Evolutionary conservation across 768 basidiomycete genomes (phyloP).

Genomic region (Hortiboletus flavorubellus): DNA sequence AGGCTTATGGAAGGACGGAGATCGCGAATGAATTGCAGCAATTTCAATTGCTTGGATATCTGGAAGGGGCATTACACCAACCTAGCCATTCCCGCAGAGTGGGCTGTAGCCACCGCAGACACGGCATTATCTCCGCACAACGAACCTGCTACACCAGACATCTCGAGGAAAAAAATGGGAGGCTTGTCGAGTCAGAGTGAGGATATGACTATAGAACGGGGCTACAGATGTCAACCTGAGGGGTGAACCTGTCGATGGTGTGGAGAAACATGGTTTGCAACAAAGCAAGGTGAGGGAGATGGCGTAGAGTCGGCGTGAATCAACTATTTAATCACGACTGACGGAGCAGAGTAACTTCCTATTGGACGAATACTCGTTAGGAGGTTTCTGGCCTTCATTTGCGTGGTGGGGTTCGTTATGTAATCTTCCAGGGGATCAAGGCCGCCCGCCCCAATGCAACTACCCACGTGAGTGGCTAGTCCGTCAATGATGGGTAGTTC

Average conservation of each 20-base stretch:
- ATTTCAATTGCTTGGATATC: not conserved
- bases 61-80: not conserved
- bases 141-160: slow-evolving; percentile 24
- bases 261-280: too few relatives aligned
- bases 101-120: slow-evolving; percentile 19
- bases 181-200: not conserved
- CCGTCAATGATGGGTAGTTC: slow-evolving; percentile 63
- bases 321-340: too few relatives aligned
- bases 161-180: slow-evolving; percentile 14
- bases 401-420: slow-evolving; percentile 4
- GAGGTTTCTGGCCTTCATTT: not conserved
- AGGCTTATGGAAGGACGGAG: not conserved
- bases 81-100: not conserved
- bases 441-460: slow-evolving; percentile 75
- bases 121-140: slow-evolving; percentile 32
- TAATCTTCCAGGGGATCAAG: slow-evolving; percentile 80
- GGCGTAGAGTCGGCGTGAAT: too few relatives aligned
- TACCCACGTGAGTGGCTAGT: slow-evolving; percentile 74
- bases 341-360: too few relatives aligned
- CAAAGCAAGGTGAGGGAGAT: too few relatives aligned
- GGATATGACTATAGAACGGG: not conserved
- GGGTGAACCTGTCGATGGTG: not conserved
- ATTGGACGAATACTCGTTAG: too few relatives aligned
- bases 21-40: not conserved
- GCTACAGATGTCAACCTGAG: not conserved